phyloP scores from a whole-genome alignment of 192 early-diverging fungal genomes.

The Backusella westeae region DNA sequence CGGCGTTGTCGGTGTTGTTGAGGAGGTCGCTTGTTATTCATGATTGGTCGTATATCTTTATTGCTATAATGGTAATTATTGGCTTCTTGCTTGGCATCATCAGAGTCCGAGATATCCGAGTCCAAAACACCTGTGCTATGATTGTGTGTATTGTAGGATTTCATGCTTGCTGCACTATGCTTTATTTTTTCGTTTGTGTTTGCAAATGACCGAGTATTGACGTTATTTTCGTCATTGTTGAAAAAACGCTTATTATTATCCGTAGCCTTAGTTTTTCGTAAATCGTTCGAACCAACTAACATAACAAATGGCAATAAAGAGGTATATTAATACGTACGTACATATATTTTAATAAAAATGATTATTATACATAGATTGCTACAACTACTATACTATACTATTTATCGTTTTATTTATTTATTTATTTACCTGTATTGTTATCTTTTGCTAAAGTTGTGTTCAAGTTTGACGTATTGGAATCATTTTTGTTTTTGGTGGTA shows the following conservation, averaged over 20 bases:
- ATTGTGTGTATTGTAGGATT: background rate
- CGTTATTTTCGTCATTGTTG: background rate
- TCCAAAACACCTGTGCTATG: conserved; percentile 3
- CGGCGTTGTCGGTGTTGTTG: conserved; percentile 10
- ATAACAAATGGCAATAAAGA: background rate
- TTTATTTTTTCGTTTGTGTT: background rate
- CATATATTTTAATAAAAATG: background rate
- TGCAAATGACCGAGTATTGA: background rate
- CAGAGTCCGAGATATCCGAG: conserved; percentile 20
- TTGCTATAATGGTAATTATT: background rate
- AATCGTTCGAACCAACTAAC: background rate
- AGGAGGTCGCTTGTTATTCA: background rate
- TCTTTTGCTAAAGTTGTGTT: background rate
- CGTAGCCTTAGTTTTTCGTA: background rate
- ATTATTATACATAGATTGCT: background rate
- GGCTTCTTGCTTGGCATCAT: conserved; percentile 6
- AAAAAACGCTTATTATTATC: background rate
- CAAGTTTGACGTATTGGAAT: background rate
- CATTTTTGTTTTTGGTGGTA: background rate
- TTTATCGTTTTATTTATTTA: background rate
- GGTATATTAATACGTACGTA: background rate
- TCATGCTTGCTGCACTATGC: background rate
- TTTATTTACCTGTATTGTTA: background rate
- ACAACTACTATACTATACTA: background rate
- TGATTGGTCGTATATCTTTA: conserved; percentile 13